These are phyloP conservation scores for Lactarius hatsudake DNA, from an alignment of 768 basidiomycete genomes.

Conservation along the genomic window DNA sequence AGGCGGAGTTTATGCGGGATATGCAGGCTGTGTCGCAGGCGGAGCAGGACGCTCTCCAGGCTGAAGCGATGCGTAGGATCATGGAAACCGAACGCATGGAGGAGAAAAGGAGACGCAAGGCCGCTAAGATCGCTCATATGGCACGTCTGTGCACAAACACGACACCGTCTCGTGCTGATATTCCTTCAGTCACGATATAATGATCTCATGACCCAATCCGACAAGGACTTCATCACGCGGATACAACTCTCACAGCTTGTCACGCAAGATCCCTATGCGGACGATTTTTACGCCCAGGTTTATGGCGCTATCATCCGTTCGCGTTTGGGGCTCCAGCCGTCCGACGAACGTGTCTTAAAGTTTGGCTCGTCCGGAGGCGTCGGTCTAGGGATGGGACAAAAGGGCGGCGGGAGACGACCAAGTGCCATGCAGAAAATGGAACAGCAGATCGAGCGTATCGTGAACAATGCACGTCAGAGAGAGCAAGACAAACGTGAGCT, in stretches of 20 bases:
- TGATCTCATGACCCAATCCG: constrained; percentile 94
- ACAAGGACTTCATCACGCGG: constrained; percentile 99
- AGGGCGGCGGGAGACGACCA: constrained; percentile 65
- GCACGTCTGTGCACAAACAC: constrained; percentile 39
- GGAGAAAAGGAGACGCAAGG: constrained; percentile 74
- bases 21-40: constrained; percentile 57
- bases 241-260: constrained; percentile 99
- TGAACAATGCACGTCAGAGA: constrained; percentile 82
- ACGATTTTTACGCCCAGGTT: constrained; percentile 98
- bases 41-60: constrained; percentile 67
- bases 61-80: constrained; percentile 85
- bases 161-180: background rate
- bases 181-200: constrained; percentile 77
- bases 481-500: constrained; percentile 76
- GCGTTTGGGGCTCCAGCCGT: constrained; percentile 66
- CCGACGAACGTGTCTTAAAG: constrained; percentile 78
- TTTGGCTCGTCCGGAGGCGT: constrained; percentile 83
- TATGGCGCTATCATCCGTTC: constrained; percentile 83
- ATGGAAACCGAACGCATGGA: constrained; percentile 89
- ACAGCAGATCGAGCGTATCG: constrained; percentile 93
- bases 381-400: constrained; percentile 74
- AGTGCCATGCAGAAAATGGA: constrained; percentile 93
- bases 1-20: constrained; percentile 63
- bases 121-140: constrained; percentile 87
- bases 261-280: constrained; percentile 94